phyloP scores from a whole-genome alignment of 2,329 filamentous ascomycete genomes.

The Botrytis fragariae region DNA sequence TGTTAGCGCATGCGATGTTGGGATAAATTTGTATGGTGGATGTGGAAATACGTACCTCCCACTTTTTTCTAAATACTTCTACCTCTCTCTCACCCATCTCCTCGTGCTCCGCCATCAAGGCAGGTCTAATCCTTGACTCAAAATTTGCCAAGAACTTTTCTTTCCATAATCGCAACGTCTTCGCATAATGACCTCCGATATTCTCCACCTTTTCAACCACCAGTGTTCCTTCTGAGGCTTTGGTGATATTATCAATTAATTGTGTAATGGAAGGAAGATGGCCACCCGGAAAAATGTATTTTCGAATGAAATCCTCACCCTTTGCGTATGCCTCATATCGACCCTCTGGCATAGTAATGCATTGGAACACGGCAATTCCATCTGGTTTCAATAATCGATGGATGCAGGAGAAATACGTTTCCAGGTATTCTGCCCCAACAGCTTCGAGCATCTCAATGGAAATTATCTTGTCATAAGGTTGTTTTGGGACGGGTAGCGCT shows the following conservation, averaged over 20 bases:
- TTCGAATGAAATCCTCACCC: conserved; percentile 70
- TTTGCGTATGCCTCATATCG: conserved; percentile 65
- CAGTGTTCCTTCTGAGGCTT: conserved; percentile 58
- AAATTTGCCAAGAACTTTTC: conserved; percentile 65
- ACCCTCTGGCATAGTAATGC: conserved; percentile 72
- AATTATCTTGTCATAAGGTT: conserved; percentile 66
- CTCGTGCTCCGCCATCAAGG: conserved; percentile 56
- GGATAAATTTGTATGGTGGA: background rate
- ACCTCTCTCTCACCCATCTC: conserved; percentile 60
- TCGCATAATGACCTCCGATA: conserved; percentile 71
- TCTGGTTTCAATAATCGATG: conserved; percentile 62
- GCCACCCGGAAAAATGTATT: conserved; percentile 78
- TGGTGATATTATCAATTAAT: conserved; percentile 57
- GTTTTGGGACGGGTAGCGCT: conserved; percentile 52
- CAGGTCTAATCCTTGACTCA: conserved; percentile 56
- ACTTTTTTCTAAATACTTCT: conserved; percentile 67
- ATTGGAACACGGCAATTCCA: conserved; percentile 69
- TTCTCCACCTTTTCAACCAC: conserved; percentile 68
- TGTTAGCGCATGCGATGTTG: conserved; percentile 20
- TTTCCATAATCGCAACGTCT: conserved; percentile 65
- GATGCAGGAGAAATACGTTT: conserved; percentile 65
- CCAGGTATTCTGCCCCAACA: conserved; percentile 65
- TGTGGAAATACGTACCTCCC: conserved; percentile 52
- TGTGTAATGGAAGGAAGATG: conserved; percentile 58
- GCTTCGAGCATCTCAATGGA: conserved; percentile 79